These are phyloP conservation scores for Euphorbia tirucalli DNA, from an alignment of 345 rosid species.

Conservation along the genomic window DNA sequence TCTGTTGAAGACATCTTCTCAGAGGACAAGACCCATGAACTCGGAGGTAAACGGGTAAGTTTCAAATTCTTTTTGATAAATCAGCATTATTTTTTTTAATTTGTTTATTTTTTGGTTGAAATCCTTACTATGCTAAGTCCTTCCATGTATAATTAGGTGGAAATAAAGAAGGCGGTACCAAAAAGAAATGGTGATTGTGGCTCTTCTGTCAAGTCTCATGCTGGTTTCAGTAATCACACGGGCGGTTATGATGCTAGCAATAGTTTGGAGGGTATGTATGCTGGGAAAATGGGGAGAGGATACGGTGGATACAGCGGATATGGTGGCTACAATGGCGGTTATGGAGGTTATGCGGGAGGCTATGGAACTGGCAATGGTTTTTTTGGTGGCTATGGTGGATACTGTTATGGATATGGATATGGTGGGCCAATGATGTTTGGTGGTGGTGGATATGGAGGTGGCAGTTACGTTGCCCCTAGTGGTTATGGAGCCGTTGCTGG, in stretches of 20 bases:
- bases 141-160: conserved; percentile 21
- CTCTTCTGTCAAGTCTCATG: conserved; percentile 24
- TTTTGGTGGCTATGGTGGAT: conserved; percentile 47
- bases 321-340: conserved; percentile 40
- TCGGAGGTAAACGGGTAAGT: conserved; percentile 32
- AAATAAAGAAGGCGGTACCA: conserved; percentile 34
- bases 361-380: conserved; percentile 36
- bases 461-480: conserved; percentile 11
- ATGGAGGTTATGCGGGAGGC: conserved; percentile 36
- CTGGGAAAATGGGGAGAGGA: conserved; percentile 25
- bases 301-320: conserved; percentile 28
- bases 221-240: conserved; percentile 10
- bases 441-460: conserved; percentile 30
- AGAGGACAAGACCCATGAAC: conserved; percentile 24
- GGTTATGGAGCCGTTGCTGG: conserved; percentile 16
- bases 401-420: conserved; percentile 46
- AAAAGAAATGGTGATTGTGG: conserved; percentile 17
- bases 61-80: neutral
- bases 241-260: conserved; percentile 18
- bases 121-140: neutral
- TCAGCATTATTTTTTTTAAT: neutral
- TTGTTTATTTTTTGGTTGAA: neutral
- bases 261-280: conserved; percentile 10
- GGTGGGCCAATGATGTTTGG: conserved; percentile 39
- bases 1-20: conserved; percentile 27